Evolutionary conservation across 371 early-diverging fungal genomes (phyloP).

Genomic region (Apophysomyces ossiformis): DNA sequence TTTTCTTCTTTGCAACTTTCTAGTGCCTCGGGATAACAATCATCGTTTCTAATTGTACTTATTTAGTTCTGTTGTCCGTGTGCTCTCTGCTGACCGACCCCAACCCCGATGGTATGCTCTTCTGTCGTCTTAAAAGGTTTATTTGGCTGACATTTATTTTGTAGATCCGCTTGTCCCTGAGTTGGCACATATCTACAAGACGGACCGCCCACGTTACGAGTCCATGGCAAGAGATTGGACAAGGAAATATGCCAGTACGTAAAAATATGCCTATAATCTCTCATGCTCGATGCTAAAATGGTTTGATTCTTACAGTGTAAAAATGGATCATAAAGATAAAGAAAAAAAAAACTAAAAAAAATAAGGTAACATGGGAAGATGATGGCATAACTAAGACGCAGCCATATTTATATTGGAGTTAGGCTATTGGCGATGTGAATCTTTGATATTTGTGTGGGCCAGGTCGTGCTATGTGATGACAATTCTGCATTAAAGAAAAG

Average conservation of each 20-base stretch:
- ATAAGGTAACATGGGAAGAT: background rate
- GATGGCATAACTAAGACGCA: background rate
- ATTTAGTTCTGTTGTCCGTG: conserved; percentile 90
- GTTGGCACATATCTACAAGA: conserved; percentile 97
- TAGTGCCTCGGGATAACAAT: no score
- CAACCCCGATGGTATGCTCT: conserved; percentile 81
- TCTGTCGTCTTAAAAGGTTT: background rate
- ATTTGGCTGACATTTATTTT: conserved; percentile 7
- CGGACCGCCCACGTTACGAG: conserved; percentile 89
- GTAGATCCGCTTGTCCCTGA: conserved; percentile 94
- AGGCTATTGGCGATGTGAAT: conserved; percentile 2
- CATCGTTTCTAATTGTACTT: conserved; percentile 6
- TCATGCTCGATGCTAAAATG: background rate
- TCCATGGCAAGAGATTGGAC: conserved; percentile 94
- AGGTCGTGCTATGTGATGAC: conserved; percentile 7
- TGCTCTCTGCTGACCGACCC: conserved; percentile 98
- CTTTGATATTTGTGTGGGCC: conserved; percentile 8
- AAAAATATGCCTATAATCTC: background rate
- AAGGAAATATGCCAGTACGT: conserved; percentile 82
- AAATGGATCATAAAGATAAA: background rate
- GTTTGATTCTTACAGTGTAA: background rate
- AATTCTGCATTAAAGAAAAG: conserved; percentile 10
- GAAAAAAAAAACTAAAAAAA: background rate
- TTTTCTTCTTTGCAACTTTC: background rate
- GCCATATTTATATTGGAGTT: background rate